Evolutionary conservation across 164 flowering plant genomes (phyloP), one percentile per base, ranked within the genome.

Genomic region (Tinospora cordifolia): DNA sequence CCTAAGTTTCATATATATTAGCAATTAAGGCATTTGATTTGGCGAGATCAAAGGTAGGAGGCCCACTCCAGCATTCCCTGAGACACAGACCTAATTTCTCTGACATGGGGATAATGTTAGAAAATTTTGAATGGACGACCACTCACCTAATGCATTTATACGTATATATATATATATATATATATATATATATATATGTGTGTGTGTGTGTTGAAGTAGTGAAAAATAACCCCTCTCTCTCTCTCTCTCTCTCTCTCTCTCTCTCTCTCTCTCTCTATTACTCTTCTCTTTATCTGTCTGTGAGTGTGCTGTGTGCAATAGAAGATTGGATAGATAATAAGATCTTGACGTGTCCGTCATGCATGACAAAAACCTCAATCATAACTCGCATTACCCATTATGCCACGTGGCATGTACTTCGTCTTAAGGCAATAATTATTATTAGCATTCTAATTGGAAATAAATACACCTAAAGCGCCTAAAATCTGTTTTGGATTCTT

Each of bases 101-200:
- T 65, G 69, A 69, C 73, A 65, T 10, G 62, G 25, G 38, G 69
- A 54, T 65, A 57, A 65, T 65, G 46, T 5, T 62, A 67, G 24
- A 9, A 59, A 71, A 63, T 9, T 57, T 71, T 75, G 71, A 51
- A 75, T 71, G 71, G 78, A 75, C 49, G 58, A 63, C 74, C 58
- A 62, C 40, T 49, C 63, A 66, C 39, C 73, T 19, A 62, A 62
- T 57, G 65, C 70, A 75, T 67, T 75, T 62, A 75, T 30, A 30
- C 4, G 4, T 71, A 58, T 30, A 30, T 30, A 1, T 30, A 30
- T 30, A 4, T 30, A 30, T 4, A 30, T 1, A 4, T 30, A n/a
- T 71, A 58, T 30, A 30, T 30, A 1, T 30, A 30, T 30, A 4
- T 30, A 30, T 4, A 30, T 1, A 4, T 30, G n/a, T n/a, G n/a